Percentiles rank a stretch among this genome's conserved stretches.
These are phyloP conservation scores for Pinus taeda DNA, from an alignment of 75 land plant species.

Conservation along the genomic window DNA sequence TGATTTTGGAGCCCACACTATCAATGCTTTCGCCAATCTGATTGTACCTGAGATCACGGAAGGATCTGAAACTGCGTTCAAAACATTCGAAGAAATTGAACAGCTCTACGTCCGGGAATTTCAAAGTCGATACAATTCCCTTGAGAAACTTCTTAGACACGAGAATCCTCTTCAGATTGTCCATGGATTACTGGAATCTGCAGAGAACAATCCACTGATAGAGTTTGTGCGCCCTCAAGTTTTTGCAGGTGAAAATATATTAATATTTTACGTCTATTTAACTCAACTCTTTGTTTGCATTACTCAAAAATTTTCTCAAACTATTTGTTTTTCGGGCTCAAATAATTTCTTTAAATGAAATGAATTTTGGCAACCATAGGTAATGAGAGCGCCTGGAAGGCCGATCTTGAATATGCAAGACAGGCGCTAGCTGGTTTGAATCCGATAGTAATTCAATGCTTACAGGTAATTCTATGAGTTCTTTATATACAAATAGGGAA, in stretches of 20 bases:
- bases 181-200: not conserved
- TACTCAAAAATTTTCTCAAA: too few species aligned
- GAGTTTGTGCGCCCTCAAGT: slow-evolving; percentile 3
- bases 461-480: slow-evolving; percentile 27
- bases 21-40: not conserved
- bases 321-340: too few species aligned
- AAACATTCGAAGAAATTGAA: slow-evolving; percentile 26
- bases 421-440: slow-evolving; percentile 57
- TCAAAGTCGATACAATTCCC: not conserved
- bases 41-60: too few species aligned
- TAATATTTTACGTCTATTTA: not conserved
- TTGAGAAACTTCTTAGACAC: not conserved
- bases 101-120: slow-evolving; percentile 9
- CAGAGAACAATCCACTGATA: not conserved
- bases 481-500: too few species aligned
- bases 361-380: too few species aligned
- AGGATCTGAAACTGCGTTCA: too few species aligned
- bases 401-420: slow-evolving; percentile 49
- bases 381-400: slow-evolving; percentile 20
- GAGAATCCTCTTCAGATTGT: not conserved
- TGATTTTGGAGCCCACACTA: not conserved
- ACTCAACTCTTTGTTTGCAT: not conserved
- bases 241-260: not conserved
- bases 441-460: slow-evolving; percentile 45
- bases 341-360: too few species aligned